Conservation (phyloP, 257 asterid genomes). For the Solanum tarapatanum region DNA sequence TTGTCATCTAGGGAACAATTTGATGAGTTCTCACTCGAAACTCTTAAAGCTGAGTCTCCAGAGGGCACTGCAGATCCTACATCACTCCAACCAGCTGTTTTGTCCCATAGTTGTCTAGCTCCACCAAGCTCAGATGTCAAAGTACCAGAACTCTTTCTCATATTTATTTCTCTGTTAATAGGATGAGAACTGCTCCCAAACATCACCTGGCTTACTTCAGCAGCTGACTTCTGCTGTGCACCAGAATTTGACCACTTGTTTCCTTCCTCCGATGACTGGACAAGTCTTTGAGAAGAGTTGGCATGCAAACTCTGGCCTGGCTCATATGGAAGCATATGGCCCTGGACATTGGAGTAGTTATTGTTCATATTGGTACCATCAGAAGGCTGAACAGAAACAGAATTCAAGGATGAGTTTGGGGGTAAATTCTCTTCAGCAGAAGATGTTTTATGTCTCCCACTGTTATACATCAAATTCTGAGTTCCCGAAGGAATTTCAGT, state of each 20-base stretch:
- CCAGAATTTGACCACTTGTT: conserved; percentile 1
- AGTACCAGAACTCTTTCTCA: conserved; percentile 13
- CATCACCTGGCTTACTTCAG: conserved; percentile 25
- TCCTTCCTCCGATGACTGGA: conserved; percentile 5
- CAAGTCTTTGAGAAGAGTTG: conserved; percentile 4
- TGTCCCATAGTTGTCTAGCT: conserved; percentile 17
- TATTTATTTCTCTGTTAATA: conserved; percentile 21
- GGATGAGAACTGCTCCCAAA: conserved; percentile 29
- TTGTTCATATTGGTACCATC: conserved; percentile 17
- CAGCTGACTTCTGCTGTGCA: conserved; percentile 2
- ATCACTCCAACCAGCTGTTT: conserved; percentile 46
- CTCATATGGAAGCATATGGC: conserved; percentile 22
- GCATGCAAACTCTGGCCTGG: conserved; percentile 6
- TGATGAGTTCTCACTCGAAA: conserved; percentile 25
- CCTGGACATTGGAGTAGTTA: conserved; percentile 21
- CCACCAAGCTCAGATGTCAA: conserved; percentile 31
- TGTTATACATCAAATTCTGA: neutral
- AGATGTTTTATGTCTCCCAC: neutral
- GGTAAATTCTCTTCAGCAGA: conserved; percentile 9
- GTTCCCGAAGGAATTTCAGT: neutral
- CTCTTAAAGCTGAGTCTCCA: conserved; percentile 25
- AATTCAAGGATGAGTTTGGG: conserved; percentile 18
- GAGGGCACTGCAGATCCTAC: conserved; percentile 26
- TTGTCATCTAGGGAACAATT: conserved; percentile 22
- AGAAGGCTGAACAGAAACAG: conserved; percentile 24